phyloP scores from a whole-genome alignment of 768 basidiomycete genomes.

The Leccinum barrowsii region DNA sequence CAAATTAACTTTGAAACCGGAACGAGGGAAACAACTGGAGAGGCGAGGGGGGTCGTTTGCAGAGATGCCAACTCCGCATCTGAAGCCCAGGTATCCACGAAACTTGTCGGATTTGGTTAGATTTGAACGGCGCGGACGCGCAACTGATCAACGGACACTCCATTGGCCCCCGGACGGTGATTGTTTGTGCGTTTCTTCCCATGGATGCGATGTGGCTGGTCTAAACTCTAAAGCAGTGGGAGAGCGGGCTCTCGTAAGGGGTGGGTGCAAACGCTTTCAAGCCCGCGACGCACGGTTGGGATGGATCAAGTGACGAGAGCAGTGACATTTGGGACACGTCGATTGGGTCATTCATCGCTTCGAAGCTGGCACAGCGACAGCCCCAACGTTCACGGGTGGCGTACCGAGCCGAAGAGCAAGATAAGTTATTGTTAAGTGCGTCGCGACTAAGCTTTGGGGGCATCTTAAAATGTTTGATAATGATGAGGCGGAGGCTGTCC shows the following conservation, averaged over 20 bases:
- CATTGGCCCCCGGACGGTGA: neutral
- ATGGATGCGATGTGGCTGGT: conserved; percentile 12
- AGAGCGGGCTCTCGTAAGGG: conserved; percentile 19
- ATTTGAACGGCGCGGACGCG: conserved; percentile 5
- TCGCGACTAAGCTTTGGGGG: neutral
- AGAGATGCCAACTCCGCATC: conserved; percentile 5
- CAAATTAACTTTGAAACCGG: neutral
- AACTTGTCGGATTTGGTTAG: conserved; percentile 20
- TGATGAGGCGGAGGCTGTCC: conserved; percentile 3
- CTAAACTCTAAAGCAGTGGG: conserved; percentile 17
- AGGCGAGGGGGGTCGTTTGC: neutral
- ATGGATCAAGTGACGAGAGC: neutral
- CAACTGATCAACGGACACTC: neutral
- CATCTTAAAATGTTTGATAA: neutral
- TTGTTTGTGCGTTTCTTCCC: conserved; percentile 10
- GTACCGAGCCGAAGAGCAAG: neutral
- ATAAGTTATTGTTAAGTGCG: neutral
- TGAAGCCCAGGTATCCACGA: neutral
- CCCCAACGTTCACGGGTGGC: neutral
- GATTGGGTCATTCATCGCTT: neutral
- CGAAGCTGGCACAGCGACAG: neutral
- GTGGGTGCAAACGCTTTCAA: neutral
- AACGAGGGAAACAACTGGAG: neutral
- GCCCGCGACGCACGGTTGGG: neutral
- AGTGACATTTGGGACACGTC: neutral